These are phyloP conservation scores for Exophiala bonariae DNA, from an alignment of 2,329 filamentous ascomycete genomes.

Conservation along the genomic window DNA sequence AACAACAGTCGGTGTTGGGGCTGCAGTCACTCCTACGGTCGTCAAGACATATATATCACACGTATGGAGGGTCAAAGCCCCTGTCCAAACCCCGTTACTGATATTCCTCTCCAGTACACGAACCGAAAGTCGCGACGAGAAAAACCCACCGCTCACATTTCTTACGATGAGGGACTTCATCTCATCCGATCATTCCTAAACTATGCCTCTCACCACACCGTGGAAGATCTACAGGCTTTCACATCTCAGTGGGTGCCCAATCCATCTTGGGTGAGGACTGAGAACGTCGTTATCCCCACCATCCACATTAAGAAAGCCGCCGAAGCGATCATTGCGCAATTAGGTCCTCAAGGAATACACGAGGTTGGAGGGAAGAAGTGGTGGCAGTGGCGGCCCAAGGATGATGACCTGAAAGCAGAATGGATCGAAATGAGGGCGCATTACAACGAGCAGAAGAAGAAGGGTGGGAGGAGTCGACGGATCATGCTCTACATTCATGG, in stretches of 20 bases:
- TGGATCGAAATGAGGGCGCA: slow-evolving; percentile 96
- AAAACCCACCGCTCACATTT: slow-evolving; percentile 85
- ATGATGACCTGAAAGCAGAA: slow-evolving; percentile 71
- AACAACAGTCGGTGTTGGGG: slow-evolving; percentile 77
- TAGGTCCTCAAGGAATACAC: slow-evolving; percentile 74
- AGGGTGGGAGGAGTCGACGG: slow-evolving; percentile 61
- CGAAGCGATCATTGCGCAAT: slow-evolving; percentile 65
- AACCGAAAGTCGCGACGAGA: slow-evolving; percentile 72
- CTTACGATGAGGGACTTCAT: slow-evolving; percentile 89
- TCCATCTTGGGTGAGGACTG: slow-evolving; percentile 81
- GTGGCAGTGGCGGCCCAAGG: slow-evolving; percentile 83
- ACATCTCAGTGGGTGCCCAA: slow-evolving; percentile 89
- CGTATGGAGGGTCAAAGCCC: slow-evolving; percentile 52
- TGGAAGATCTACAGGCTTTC: slow-evolving; percentile 91
- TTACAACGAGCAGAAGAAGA: slow-evolving; percentile 68
- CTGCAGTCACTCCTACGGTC: slow-evolving; percentile 84
- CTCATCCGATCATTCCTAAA: slow-evolving; percentile 82
- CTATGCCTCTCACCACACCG: slow-evolving; percentile 82
- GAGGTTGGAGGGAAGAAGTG: slow-evolving; percentile 78
- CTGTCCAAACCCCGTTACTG: slow-evolving; percentile 5
- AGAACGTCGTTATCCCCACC: slow-evolving; percentile 66
- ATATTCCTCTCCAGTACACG: slow-evolving; percentile 63
- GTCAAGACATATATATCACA: slow-evolving; percentile 85
- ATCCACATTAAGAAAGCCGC: slow-evolving; percentile 68
- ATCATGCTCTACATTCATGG: slow-evolving; percentile 95